Conservation (phyloP, 768 basidiomycete genomes). For the Rhodosporidiobolus sp. region DNA sequence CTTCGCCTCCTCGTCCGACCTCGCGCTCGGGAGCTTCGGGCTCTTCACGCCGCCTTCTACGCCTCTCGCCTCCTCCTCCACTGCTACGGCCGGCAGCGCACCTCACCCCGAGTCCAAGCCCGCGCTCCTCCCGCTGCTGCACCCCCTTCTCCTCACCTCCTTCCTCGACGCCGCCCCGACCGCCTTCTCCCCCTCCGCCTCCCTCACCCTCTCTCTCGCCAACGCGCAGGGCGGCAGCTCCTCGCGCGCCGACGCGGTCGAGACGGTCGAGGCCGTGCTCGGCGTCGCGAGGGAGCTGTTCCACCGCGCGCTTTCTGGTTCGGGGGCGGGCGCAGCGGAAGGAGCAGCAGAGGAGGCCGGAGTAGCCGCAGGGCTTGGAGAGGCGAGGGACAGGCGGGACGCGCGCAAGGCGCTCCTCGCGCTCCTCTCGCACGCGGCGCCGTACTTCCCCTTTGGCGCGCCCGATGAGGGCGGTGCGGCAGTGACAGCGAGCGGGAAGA, state of each 20-base stretch:
- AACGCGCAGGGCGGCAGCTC: conserved; percentile 8
- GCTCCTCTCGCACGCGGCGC: conserved; percentile 68
- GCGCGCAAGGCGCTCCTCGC: conserved; percentile 17
- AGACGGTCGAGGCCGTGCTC: conserved; percentile 56
- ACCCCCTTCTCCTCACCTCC: conserved; percentile 72
- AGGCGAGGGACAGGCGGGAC: not conserved
- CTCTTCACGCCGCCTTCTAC: not conserved
- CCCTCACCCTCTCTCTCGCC: conserved; percentile 36
- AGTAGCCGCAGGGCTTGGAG: too few species aligned
- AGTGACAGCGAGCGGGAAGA: not conserved
- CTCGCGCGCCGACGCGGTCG: conserved; percentile 26
- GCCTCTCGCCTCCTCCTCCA: not conserved
- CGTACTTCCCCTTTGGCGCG: conserved; percentile 75
- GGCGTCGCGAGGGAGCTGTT: conserved; percentile 64
- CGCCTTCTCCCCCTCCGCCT: conserved; percentile 64
- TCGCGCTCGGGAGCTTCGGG: not conserved
- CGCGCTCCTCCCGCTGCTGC: conserved; percentile 58
- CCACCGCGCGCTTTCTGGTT: conserved; percentile 53
- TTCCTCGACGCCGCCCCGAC: conserved; percentile 82
- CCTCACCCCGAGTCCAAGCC: conserved; percentile 4
- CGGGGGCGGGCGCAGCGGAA: not conserved
- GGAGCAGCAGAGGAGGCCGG: conserved; percentile 28
- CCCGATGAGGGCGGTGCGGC: conserved; percentile 45
- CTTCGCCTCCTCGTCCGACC: not conserved
- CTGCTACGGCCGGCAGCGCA: not conserved